phyloP scores from a whole-genome alignment of 179 eudicot species.

The Beta macrorhiza region DNA sequence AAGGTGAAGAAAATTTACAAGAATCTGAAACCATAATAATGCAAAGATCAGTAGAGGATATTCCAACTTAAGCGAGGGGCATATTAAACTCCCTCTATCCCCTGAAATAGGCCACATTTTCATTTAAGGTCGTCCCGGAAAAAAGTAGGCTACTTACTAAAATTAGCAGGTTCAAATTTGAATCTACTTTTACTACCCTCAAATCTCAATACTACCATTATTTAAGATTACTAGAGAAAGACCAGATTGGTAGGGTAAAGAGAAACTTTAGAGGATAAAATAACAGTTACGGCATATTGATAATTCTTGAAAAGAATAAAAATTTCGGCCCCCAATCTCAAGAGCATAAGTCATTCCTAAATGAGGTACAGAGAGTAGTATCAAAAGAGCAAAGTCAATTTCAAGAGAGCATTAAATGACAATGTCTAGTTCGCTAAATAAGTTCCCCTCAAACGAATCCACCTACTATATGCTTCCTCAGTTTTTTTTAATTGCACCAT shows the following conservation, averaged over 20 bases:
- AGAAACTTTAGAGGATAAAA: neutral
- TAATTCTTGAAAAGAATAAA: too few relatives aligned
- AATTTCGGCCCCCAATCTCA: neutral
- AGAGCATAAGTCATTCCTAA: neutral
- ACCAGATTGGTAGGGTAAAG: neutral
- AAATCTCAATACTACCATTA: neutral
- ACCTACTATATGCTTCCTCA: too few relatives aligned
- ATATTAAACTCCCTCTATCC: neutral
- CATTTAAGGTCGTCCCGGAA: neutral
- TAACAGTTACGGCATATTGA: too few relatives aligned
- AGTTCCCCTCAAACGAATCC: too few relatives aligned
- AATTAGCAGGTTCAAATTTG: neutral
- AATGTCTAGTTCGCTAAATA: neutral
- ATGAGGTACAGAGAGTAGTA: neutral
- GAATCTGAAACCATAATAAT: slow-evolving; percentile 3
- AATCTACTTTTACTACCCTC: neutral
- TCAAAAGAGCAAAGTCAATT: neutral
- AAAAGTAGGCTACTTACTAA: neutral
- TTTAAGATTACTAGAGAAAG: neutral
- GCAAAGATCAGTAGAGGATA: neutral
- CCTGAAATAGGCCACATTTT: neutral
- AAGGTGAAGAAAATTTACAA: neutral
- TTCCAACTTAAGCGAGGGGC: neutral
- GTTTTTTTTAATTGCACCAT: too few relatives aligned
- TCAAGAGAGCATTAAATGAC: neutral